phyloP scores from a whole-genome alignment of 2,329 filamentous ascomycete species.

The Cytospora schulzeri region DNA sequence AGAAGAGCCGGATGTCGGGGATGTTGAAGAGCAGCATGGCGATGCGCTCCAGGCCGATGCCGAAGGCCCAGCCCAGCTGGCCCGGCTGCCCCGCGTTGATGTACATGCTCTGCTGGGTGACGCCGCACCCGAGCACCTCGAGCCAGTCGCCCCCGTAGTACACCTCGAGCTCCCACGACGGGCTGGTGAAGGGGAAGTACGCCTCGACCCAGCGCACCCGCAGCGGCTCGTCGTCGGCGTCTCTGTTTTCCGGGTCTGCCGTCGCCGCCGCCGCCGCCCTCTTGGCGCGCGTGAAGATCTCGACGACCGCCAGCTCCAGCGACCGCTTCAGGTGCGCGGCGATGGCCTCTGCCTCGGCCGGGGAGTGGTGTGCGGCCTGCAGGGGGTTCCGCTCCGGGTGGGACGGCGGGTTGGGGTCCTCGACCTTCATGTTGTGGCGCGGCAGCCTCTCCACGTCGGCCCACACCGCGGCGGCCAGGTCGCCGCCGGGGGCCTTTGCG shows the following conservation, averaged over 20 bases:
- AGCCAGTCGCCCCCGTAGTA: constrained; percentile 95
- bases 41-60: constrained; percentile 88
- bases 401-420: constrained; percentile 79
- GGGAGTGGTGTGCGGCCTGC: constrained; percentile 70
- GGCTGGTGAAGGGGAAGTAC: constrained; percentile 96
- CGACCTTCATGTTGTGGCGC: constrained; percentile 72
- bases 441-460: constrained; percentile 73
- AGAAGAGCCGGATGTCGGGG: constrained; percentile 94
- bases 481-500: constrained; percentile 51
- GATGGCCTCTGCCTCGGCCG: constrained; percentile 79
- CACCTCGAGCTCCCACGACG: constrained; percentile 94
- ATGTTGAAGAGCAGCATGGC: constrained; percentile 98
- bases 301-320: constrained; percentile 85
- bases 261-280: constrained; percentile 60
- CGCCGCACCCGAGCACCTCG: constrained; percentile 90
- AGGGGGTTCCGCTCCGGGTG: constrained; percentile 81
- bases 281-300: constrained; percentile 81
- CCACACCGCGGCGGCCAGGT: constrained; percentile 67
- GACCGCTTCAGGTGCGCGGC: constrained; percentile 85
- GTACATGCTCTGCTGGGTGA: constrained; percentile 82
- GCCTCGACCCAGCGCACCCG: constrained; percentile 93
- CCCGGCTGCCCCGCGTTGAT: constrained; percentile 73
- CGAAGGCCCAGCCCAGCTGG: constrained; percentile 92
- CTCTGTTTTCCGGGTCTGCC: constrained; percentile 50
- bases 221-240: constrained; percentile 75